Evolutionary conservation across 2,329 filamentous ascomycete species (phyloP).

Genomic region (Endocalyx cinctus): DNA sequence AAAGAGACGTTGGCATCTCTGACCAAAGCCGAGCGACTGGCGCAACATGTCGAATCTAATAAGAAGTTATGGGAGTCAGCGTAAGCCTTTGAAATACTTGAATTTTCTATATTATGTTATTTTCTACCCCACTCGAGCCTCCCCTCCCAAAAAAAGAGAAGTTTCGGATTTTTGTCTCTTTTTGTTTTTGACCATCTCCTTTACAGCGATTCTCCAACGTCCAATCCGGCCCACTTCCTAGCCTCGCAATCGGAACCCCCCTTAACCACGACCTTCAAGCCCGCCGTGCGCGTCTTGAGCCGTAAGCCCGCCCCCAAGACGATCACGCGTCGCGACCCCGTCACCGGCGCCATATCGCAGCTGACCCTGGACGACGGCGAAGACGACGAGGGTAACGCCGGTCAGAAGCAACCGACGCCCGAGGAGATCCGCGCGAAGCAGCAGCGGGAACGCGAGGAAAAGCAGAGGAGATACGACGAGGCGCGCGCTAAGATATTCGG

Average conservation of each 20-base stretch:
- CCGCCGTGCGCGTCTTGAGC: slow-evolving; percentile 77
- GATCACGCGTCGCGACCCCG: slow-evolving; percentile 54
- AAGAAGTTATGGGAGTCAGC: slow-evolving; percentile 85
- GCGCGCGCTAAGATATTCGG: slow-evolving; percentile 85
- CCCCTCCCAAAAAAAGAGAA: no score
- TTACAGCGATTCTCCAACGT: slow-evolving; percentile 63
- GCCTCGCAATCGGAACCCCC: slow-evolving; percentile 46
- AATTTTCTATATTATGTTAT: no score
- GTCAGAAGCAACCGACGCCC: slow-evolving; percentile 59
- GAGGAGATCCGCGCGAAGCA: slow-evolving; percentile 77
- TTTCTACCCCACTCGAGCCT: no score
- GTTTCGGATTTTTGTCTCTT: no score
- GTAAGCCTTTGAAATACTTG: no score
- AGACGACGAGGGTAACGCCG: slow-evolving; percentile 59
- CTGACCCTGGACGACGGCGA: slow-evolving; percentile 50
- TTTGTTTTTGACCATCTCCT: no score
- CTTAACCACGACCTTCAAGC: slow-evolving; percentile 66
- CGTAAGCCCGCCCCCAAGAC: slow-evolving; percentile 66
- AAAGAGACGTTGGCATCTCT: slow-evolving; percentile 41
- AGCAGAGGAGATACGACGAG: slow-evolving; percentile 86
- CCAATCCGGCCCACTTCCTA: slow-evolving; percentile 72
- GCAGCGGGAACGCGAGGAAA: slow-evolving; percentile 78
- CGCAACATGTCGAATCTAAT: slow-evolving; percentile 78
- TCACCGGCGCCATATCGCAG: slow-evolving; percentile 42
- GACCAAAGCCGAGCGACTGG: slow-evolving; percentile 71